Conservation (phyloP, 495 filamentous ascomycete species). For the Neurospora sp. region DNA sequence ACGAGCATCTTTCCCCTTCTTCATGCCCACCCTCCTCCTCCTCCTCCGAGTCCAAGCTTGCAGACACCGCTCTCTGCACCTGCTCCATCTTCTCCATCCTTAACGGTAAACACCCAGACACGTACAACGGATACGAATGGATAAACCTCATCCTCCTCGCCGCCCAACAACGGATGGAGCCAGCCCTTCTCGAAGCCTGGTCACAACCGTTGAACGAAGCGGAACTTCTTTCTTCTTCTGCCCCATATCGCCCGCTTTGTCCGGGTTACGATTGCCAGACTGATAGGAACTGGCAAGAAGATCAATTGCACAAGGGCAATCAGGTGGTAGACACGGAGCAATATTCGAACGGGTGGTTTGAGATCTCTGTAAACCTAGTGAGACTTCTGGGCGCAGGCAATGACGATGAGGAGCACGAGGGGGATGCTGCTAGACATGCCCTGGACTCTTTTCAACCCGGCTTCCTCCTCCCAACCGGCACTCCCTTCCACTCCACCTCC, state of each 20-base stretch:
- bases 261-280: not conserved
- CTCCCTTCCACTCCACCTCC: not conserved
- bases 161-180: not conserved
- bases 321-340: not conserved
- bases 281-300: not conserved
- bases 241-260: not conserved
- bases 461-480: not conserved
- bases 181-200: not conserved
- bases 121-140: not conserved
- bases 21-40: too few species aligned
- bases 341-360: not conserved
- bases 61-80: not conserved
- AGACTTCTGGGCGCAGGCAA: not conserved
- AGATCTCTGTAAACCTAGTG: not conserved
- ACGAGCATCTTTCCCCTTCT: too few species aligned
- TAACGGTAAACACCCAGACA: not conserved
- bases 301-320: not conserved
- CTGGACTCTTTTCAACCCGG: not conserved
- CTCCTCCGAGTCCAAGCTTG: too few species aligned
- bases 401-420: too few species aligned
- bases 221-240: not conserved
- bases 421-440: too few species aligned
- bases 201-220: not conserved
- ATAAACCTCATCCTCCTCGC: not conserved
- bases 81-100: not conserved